A percentile compares a stretch with the other conserved stretches of the same genome.
Evolutionary conservation across 2,329 filamentous ascomycete species (phyloP).

Genomic region (Fusarium nurragi): DNA sequence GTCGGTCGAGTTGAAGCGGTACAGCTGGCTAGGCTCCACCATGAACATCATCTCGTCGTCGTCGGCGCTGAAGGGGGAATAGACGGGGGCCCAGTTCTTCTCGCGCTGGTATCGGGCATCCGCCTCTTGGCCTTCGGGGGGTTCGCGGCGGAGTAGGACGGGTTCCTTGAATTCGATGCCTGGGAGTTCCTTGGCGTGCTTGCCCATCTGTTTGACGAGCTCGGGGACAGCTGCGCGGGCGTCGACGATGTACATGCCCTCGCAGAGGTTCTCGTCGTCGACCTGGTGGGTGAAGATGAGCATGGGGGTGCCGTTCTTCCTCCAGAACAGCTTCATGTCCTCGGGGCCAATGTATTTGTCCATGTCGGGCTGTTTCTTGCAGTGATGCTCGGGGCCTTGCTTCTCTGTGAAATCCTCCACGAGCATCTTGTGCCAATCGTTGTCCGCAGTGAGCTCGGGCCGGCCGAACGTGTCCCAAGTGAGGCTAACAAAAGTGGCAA

Average conservation of each 20-base stretch:
- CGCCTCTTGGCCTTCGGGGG: constrained; percentile 27
- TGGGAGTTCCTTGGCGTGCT: constrained; percentile 30
- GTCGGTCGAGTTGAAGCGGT: constrained; percentile 20
- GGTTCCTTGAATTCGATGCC: constrained; percentile 31
- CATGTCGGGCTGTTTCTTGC: constrained; percentile 36
- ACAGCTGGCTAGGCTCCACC: constrained; percentile 36
- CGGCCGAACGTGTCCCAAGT: constrained; percentile 33
- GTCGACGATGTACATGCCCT: constrained; percentile 38
- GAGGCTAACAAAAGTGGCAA: constrained; percentile 36
- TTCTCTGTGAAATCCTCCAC: constrained; percentile 31
- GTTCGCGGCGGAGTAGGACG: constrained; percentile 28
- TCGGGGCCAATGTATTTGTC: constrained; percentile 41
- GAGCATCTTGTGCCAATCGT: constrained; percentile 37
- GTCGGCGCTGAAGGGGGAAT: constrained; percentile 26
- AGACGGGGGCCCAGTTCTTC: constrained; percentile 39
- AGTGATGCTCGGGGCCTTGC: constrained; percentile 37
- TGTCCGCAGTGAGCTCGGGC: constrained; percentile 28
- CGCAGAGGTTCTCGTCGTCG: constrained; percentile 36
- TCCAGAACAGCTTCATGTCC: constrained; percentile 42
- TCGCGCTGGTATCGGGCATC: constrained; percentile 33
- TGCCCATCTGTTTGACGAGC: constrained; percentile 27
- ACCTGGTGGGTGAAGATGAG: constrained; percentile 40
- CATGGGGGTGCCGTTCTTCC: constrained; percentile 35
- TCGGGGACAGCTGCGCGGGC: constrained; percentile 36
- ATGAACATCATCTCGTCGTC: constrained; percentile 40